Evolutionary conservation across 208 protist genomes (phyloP), one percentile per base, ranked within the genome.

Genomic region (Acanthamoeba comandoni): DNA sequence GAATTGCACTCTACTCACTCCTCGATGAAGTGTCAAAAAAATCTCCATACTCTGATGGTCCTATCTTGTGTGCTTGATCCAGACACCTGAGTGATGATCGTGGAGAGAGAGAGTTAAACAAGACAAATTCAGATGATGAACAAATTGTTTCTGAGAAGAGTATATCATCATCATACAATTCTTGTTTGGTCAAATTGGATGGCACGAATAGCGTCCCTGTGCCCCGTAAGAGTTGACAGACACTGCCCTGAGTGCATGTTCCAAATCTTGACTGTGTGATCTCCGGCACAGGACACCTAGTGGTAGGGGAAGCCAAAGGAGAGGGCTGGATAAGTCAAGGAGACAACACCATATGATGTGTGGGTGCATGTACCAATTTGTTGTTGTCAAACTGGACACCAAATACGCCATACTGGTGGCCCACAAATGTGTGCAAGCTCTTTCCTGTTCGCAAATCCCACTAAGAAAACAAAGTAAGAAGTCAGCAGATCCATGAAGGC

Each of bases 221-320:
- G 71, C 2, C 71, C 71, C 22, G 13, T 22, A 24, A 82, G 19
- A 48, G 71, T 82, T n/a, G n/a, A n/a, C 71, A 82, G 3, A 31
- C 17, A 8, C 13, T 60, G 35, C 0, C 48, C 48, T 11, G 71
- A 64, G 51, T 82, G 55, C 1, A 48, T 48, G 71, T 82, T 29
- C 71, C 71, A 82, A n/a, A 82, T 17, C 51, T 82, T 82, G 39
- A 82, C 62, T 53, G 71, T 82, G 48, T 82, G 71, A n/a, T 82
- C 71, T n/a, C 71, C 71, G 3, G 71, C 71, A 60, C 71, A 82
- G 15, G 71, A 82, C 48, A 82, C 62, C 62, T 70, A 12, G 53
- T 48, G 19, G 39, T 75, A 4, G 19, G n/a, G n/a, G n/a, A n/a
- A n/a, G n/a, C n/a, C n/a, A 7, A 75, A 75, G 8, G 5, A 75